Evolutionary conservation across 2,329 filamentous ascomycete genomes (phyloP).

Genomic region (Mariannaea elegans): DNA sequence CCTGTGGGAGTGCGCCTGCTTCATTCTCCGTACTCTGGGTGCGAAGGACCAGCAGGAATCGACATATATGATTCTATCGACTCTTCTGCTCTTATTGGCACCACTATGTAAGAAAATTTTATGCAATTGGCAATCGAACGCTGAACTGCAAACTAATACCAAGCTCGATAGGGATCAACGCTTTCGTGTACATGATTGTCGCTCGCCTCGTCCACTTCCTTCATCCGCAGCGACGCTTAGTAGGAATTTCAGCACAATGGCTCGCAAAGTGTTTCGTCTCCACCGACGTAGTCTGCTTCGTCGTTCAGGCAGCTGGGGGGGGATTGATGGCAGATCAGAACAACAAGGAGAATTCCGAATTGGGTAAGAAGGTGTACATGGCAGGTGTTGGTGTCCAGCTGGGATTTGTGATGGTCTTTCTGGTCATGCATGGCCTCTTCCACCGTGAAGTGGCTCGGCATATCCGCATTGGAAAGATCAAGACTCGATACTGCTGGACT

Average conservation of each 20-base stretch:
- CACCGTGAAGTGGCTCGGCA: constrained; percentile 1
- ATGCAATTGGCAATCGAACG: no score
- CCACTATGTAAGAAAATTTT: constrained; percentile 42
- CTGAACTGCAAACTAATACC: background rate
- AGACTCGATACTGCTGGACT: constrained; percentile 12
- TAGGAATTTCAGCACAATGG: constrained; percentile 44
- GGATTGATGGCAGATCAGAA: constrained; percentile 27
- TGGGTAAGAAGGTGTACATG: constrained; percentile 51
- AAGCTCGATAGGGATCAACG: constrained; percentile 49
- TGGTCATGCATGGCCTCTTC: constrained; percentile 42
- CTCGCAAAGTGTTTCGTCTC: constrained; percentile 50
- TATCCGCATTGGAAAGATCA: constrained; percentile 8
- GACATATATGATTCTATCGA: constrained; percentile 24
- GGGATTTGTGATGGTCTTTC: constrained; percentile 56
- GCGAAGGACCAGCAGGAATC: constrained; percentile 38
- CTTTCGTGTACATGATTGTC: constrained; percentile 54
- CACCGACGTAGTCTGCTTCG: constrained; percentile 48
- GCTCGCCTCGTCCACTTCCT: constrained; percentile 54
- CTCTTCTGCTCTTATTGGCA: constrained; percentile 38
- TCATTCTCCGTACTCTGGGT: constrained; percentile 40
- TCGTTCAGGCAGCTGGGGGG: constrained; percentile 45
- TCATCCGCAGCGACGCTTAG: constrained; percentile 45
- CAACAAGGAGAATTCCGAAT: constrained; percentile 5
- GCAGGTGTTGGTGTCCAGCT: constrained; percentile 60
- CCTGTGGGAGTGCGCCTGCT: constrained; percentile 43